Base-by-base conservation (phyloP, 1,284 basidiomycete species). In the Trametes hirsuta region DNA sequence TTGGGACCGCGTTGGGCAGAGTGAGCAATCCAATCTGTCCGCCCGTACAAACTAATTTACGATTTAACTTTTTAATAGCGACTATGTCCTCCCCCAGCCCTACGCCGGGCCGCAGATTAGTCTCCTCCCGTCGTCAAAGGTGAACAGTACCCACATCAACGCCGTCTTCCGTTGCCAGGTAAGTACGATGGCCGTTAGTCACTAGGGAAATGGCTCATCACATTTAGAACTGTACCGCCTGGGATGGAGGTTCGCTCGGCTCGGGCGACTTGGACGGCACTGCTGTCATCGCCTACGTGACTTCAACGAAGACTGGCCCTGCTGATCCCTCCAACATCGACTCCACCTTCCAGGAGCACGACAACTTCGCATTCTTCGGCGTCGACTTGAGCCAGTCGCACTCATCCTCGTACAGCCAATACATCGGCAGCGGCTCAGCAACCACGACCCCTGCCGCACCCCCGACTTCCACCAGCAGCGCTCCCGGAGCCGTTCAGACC, bases 161-260 rank as follows among this genome's bases (percentile, higher is more conserved):
- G 71, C 71, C 12, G 66, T 70, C 9, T 74, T 74, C 62, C 57
- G 71, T 30, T 72, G 72, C 65, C 69, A 72, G 64, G 71, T 71
- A 53, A 30, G 60, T 11, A 8, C 6, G n/a, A 14, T 1, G 3
- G 0, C 2, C 30, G 2, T 11, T 21, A 15, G 30, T 14, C 15
- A 3, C n/a, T 22, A 30, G 14, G 4, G 9, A 18, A 34, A 47
- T 39, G 12, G 21, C 52, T 52, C 14, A 55, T 11, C 10, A 9
- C 12, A 6, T 2, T 0, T 41, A 74, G 70, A 72, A 72, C 62
- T 71, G 71, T 47, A 71, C 71, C 12, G 61, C 55, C 2, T 73
- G 71, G 71, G 62, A 68, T 4, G 71, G 58, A 10, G 70, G 71
- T 36, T 70, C 71, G 4, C 53, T 72, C 6, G 72, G 72, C 9